Conservation (phyloP, 192 early-diverging fungal species). For the Martensiomyces pterosporus region DNA sequence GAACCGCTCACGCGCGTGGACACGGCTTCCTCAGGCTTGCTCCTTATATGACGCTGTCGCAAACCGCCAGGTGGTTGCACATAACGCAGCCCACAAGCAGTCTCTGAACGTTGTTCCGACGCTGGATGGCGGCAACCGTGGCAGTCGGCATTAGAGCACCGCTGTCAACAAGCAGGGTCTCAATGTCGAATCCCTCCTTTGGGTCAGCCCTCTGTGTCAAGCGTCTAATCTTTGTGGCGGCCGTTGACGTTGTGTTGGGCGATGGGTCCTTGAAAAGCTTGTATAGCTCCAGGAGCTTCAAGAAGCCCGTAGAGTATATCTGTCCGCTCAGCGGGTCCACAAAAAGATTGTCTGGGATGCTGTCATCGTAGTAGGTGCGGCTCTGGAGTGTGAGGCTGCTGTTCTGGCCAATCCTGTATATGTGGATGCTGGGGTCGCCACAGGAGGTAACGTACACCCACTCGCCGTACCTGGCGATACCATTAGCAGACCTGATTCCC, state of each 20-base stretch:
- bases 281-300: slow-evolving; percentile 22
- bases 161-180: slow-evolving; percentile 32
- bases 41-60: slow-evolving; percentile 11
- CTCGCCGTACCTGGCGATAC: slow-evolving; percentile 35
- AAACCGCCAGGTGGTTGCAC: slow-evolving; percentile 24
- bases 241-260: slow-evolving; percentile 23
- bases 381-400: slow-evolving; percentile 13
- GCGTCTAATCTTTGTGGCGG: slow-evolving; percentile 30
- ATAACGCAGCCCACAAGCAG: slow-evolving; percentile 40
- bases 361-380: slow-evolving; percentile 31
- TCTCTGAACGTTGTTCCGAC: slow-evolving; percentile 28
- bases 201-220: slow-evolving; percentile 14
- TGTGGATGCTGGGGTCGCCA: slow-evolving; percentile 28
- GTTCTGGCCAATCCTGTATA: slow-evolving; percentile 14
- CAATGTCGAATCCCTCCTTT: slow-evolving; percentile 12
- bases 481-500: slow-evolving; percentile 37
- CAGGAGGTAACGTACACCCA: slow-evolving; percentile 42
- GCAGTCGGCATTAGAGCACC: slow-evolving; percentile 42
- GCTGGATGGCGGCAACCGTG: slow-evolving; percentile 42
- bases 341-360: slow-evolving; percentile 33
- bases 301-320: slow-evolving; percentile 32
- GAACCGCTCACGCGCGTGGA: too few species aligned
- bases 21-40: too few species aligned
- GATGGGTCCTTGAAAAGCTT: slow-evolving; percentile 27
- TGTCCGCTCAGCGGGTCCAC: slow-evolving; percentile 38